A percentile compares a stretch with the other conserved stretches of the same genome.
Conservation (phyloP, 225 moss, liverwort and hornwort species). For the Ulota crispa region DNA sequence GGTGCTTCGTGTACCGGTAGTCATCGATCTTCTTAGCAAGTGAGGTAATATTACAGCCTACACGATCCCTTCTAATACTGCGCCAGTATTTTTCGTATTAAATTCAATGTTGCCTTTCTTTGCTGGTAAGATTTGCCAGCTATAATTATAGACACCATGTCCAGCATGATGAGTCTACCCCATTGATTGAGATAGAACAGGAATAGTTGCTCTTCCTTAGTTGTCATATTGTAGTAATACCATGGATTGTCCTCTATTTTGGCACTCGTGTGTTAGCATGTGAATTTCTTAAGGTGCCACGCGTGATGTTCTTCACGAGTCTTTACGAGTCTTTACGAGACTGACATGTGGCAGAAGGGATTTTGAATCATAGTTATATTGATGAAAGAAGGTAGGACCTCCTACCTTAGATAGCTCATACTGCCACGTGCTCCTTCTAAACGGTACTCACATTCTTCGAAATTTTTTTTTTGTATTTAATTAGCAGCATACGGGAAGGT, state of each 20-base stretch:
- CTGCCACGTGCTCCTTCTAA: too few relatives aligned
- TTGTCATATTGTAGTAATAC: neutral
- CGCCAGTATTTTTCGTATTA: neutral
- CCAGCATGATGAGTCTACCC: neutral
- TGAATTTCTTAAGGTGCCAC: neutral
- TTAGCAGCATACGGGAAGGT: too few relatives aligned
- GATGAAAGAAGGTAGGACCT: too few relatives aligned
- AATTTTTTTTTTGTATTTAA: too few relatives aligned
- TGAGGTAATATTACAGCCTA: conserved; percentile 9
- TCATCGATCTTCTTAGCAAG: neutral
- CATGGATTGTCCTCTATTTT: neutral
- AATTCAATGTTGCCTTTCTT: neutral
- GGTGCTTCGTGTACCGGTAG: neutral
- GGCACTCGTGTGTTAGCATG: neutral
- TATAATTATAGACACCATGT: neutral
- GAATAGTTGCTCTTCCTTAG: neutral
- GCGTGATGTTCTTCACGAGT: neutral
- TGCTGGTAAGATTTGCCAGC: neutral
- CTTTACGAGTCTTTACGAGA: neutral
- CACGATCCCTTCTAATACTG: neutral
- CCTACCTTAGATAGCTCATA: too few relatives aligned
- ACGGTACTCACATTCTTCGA: too few relatives aligned
- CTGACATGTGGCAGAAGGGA: neutral
- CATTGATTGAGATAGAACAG: neutral
- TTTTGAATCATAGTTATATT: too few relatives aligned